Evolutionary conservation across 2,329 filamentous ascomycete species (phyloP).

Genomic region (Fusarium equiseti): DNA sequence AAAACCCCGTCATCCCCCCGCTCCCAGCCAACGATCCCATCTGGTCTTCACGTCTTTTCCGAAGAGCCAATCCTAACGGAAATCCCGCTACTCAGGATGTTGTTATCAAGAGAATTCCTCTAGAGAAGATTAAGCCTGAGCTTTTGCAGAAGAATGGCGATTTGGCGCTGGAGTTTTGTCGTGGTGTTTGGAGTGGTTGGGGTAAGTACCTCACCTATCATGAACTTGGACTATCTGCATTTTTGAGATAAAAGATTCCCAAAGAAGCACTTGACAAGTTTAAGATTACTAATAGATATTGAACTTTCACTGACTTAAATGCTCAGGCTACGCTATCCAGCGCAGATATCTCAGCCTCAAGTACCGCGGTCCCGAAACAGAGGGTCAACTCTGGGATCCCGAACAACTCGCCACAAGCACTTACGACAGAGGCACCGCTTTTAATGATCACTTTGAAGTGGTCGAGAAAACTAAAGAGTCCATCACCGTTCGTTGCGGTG

Average conservation of each 20-base stretch:
- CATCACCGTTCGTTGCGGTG: slow-evolving; percentile 75
- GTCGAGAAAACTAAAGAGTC: slow-evolving; percentile 70
- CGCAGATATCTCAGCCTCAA: slow-evolving; percentile 69
- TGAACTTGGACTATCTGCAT: rapidly evolving
- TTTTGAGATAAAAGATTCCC: neutral
- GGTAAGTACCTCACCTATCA: slow-evolving; percentile 56
- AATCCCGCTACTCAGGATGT: slow-evolving; percentile 75
- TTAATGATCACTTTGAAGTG: slow-evolving; percentile 80
- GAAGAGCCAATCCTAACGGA: slow-evolving; percentile 69
- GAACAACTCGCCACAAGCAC: slow-evolving; percentile 65
- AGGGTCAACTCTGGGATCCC: slow-evolving; percentile 73
- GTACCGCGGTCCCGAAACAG: slow-evolving; percentile 67
- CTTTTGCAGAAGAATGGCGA: slow-evolving; percentile 70
- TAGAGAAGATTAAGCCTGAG: slow-evolving; percentile 73
- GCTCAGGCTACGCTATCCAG: slow-evolving; percentile 68
- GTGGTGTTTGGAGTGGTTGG: slow-evolving; percentile 74
- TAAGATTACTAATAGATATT: neutral
- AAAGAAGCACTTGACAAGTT: too few species aligned
- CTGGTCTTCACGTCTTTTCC: slow-evolving; percentile 68
- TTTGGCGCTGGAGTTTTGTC: slow-evolving; percentile 74
- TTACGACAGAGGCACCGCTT: slow-evolving; percentile 72
- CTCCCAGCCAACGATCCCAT: slow-evolving; percentile 70
- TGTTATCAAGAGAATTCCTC: slow-evolving; percentile 71
- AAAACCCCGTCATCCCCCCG: slow-evolving; percentile 69
- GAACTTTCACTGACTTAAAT: neutral